Evolutionary conservation across 352 stramenopile species (phyloP), one percentile per base, ranked within the genome.

Genomic region (Chrysophaeum taylorii): DNA sequence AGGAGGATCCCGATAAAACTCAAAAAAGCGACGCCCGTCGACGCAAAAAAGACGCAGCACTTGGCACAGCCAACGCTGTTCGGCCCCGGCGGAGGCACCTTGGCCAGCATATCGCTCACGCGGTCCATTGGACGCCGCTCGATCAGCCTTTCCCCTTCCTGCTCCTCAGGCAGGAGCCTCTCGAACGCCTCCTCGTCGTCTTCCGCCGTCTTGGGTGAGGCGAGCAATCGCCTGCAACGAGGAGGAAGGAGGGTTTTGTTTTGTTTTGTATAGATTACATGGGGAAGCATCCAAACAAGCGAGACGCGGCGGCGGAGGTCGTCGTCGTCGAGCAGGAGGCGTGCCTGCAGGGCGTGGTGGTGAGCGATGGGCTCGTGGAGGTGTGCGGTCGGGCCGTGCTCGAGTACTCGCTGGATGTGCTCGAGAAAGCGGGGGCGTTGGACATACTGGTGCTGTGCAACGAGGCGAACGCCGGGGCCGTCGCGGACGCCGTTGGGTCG

Each of bases 391-490:
- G 97, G 18, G 86, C 92, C 0, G 89, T 99, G 80, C 82, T 99
- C 69, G 91, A 98, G 78, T 98, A 98, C 79, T 87, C 91, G 57
- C 85, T 99, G 48, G 94, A 98, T 79, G 97, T 97, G 73, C 83
- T 98, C 16, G 89, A 86, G 29, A 85, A 86, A 21, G 87, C 90
- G 25, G 92, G 92, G 70, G 92, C 98, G 1, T 79, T 96, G 52
- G 92, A 98, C 77, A 84, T 98, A 5, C 87, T 98, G 73, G 80
- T 98, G 23, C 92, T 98, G 64, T 97, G 85, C 78, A 91, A 96
- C 68, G 78, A 84, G 0, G 89, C 96, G 35, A 78, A 89, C 70
- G 84, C 82, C 42, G 52, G 68, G 42, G 82, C 81, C 16, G 36
- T 29, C 25, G 41, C 76, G 71, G 41, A 78, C 39, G 61, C 21